phyloP scores from a whole-genome alignment of 495 filamentous ascomycete genomes.

The Chaetomium fimeti region DNA sequence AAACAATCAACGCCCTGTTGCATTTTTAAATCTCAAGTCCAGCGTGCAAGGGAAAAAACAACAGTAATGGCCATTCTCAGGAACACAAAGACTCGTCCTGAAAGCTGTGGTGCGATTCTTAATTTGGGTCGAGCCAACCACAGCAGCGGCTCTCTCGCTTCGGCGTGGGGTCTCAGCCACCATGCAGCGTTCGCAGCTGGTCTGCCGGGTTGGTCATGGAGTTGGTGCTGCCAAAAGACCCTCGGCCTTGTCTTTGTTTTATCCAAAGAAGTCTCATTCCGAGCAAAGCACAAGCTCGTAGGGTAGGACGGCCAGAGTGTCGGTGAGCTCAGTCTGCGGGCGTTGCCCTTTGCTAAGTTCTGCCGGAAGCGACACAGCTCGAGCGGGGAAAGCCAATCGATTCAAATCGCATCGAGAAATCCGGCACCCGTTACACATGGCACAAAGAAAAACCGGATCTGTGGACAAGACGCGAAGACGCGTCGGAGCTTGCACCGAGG shows the following conservation, averaged over 20 bases:
- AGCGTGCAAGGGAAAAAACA: no score
- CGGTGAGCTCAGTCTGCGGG: not conserved
- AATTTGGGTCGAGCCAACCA: no score
- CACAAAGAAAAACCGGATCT: not conserved
- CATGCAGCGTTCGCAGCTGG: no score
- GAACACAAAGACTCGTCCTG: not conserved
- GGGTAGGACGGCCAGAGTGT: not conserved
- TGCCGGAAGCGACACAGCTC: constrained; percentile 1
- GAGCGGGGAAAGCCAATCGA: constrained; percentile 14
- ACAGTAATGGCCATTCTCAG: not conserved
- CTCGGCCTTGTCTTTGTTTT: no score
- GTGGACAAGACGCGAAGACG: constrained; percentile 16
- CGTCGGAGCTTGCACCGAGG: constrained; percentile 1
- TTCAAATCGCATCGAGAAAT: not conserved
- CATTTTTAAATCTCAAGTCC: not conserved
- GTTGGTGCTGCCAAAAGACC: no score
- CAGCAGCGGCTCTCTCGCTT: not conserved
- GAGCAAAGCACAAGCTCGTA: not conserved
- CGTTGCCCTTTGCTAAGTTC: not conserved
- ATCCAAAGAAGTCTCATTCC: not conserved
- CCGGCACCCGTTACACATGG: constrained; percentile 9
- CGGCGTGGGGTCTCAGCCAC: no score
- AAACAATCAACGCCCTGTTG: constrained; percentile 1
- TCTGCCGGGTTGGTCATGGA: no score
- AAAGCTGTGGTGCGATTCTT: no score